Conservation (phyloP, 2,329 filamentous ascomycete genomes). For the Metarhizium rileyi region DNA sequence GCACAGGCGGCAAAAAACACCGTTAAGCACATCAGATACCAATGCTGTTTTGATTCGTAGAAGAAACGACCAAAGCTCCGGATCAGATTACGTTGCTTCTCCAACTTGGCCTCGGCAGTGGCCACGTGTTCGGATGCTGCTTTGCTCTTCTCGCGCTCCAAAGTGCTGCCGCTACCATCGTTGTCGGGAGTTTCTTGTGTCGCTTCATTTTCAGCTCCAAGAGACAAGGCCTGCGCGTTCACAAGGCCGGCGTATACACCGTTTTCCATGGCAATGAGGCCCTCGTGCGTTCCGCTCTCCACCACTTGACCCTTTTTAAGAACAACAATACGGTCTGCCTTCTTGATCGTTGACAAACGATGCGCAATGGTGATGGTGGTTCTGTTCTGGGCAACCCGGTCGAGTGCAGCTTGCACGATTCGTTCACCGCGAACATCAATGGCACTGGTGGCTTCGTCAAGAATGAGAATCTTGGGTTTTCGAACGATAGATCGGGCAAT, state of each 20-base stretch:
- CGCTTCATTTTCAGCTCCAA: constrained; percentile 36
- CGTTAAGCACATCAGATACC: constrained; percentile 40
- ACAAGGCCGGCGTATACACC: constrained; percentile 62
- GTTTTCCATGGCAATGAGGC: constrained; percentile 48
- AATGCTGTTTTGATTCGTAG: constrained; percentile 43
- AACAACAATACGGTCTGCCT: constrained; percentile 71
- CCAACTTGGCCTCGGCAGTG: constrained; percentile 13
- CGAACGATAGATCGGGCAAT: constrained; percentile 68
- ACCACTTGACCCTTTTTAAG: constrained; percentile 60
- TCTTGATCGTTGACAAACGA: constrained; percentile 63
- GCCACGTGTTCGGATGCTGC: constrained; percentile 25
- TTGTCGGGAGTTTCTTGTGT: constrained; percentile 22
- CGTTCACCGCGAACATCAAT: constrained; percentile 44
- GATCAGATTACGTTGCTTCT: constrained; percentile 33
- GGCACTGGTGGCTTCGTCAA: constrained; percentile 70
- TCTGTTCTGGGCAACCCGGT: constrained; percentile 49
- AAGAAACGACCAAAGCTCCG: constrained; percentile 47
- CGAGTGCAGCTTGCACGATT: constrained; percentile 55
- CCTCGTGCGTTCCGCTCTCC: constrained; percentile 68
- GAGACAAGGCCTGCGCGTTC: constrained; percentile 47
- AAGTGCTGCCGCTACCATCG: constrained; percentile 29
- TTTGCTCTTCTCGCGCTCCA: constrained; percentile 37
- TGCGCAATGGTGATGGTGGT: constrained; percentile 70
- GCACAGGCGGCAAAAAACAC: constrained; percentile 35
- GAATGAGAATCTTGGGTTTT: constrained; percentile 58